These are phyloP conservation scores for Tetracentron sinense DNA, from an alignment of 164 flowering plant genomes.

Conservation along the genomic window DNA sequence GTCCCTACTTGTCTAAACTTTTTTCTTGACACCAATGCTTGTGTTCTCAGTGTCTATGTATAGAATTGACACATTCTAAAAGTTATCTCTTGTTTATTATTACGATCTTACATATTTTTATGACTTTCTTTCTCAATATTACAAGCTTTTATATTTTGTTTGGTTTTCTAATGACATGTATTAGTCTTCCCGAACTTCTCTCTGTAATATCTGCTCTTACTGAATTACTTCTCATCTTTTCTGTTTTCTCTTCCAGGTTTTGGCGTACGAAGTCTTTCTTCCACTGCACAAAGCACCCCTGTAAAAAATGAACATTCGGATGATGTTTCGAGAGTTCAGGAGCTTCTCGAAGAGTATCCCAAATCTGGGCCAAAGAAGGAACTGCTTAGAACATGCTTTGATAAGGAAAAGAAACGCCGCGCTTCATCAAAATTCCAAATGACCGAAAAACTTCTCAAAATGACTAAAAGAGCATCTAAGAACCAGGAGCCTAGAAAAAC, in stretches of 20 bases:
- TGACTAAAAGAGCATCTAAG: slow-evolving; percentile 44
- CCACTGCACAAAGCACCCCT: slow-evolving; percentile 67
- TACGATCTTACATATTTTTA: too few relatives aligned
- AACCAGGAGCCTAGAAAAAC: slow-evolving; percentile 56
- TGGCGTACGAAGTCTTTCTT: slow-evolving; percentile 52
- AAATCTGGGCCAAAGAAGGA: slow-evolving; percentile 55
- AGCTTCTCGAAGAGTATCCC: slow-evolving; percentile 47
- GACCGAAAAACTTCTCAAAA: slow-evolving; percentile 42
- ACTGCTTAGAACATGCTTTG: slow-evolving; percentile 37
- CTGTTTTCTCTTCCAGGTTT: slow-evolving; percentile 33
- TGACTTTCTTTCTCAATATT: neutral
- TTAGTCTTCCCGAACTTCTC: neutral
- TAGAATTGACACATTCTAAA: too few relatives aligned
- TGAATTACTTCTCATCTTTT: neutral
- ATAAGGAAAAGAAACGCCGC: slow-evolving; percentile 45
- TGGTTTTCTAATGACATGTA: neutral
- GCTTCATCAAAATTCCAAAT: slow-evolving; percentile 44
- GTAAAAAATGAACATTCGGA: slow-evolving; percentile 50
- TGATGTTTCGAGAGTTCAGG: slow-evolving; percentile 58
- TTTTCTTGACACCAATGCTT: too few relatives aligned
- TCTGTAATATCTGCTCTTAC: neutral
- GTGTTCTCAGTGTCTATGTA: too few relatives aligned
- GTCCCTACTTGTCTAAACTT: too few relatives aligned
- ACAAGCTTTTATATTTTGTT: neutral
- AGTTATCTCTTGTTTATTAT: too few relatives aligned